Base-by-base conservation (phyloP, 2,329 filamentous ascomycete species). In the Dactylellina haptotyla region DNA sequence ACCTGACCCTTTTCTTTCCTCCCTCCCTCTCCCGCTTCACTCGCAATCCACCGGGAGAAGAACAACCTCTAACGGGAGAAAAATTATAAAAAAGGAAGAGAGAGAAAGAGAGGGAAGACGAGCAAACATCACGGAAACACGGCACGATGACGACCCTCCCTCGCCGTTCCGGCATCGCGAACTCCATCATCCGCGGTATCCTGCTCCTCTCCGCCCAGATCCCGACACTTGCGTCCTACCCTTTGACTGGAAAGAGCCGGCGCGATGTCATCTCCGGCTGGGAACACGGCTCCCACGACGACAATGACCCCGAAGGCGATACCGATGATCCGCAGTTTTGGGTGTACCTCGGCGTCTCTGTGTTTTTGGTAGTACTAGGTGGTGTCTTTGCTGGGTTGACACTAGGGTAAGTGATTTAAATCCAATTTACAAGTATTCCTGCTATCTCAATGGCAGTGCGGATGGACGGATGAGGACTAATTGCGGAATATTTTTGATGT, bases 301-400 rank as follows among this genome's bases (percentile, higher is more conserved):
- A 65, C 20, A 43, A 75, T n/a, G 64, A 67, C 25, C 59, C 67
- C 10, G 59, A 75, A 23, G 51, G 67, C 74, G 84, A 87, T 62
- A 81, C 82, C 5, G 83, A 85, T 23, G 89, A 90, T 75, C 85
- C 88, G 5, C 86, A 86, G 56, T 83, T 96, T 76, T 96, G 91
- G 90, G 83, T 94, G 48, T 92, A 97, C 79, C 86, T 95, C 75
- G 84, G 88, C 64, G 85, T 93, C 28, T 96, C 94, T 16, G 86
- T 92, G 71, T 85, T 88, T 23, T 85, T 99, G 65, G 95, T 98
- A 8, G 83, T 98, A 73, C 86, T 91, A 0, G 95, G 95, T 75
- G 95, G 95, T 75, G 92, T 92, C 39, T 99, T 99, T 83, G 95
- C 95, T 8, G 95, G 95, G 32, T 83, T 99, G 81, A 99, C 95